phyloP scores from a whole-genome alignment of 441 rosid species.

The Adansonia madagascariensis region DNA sequence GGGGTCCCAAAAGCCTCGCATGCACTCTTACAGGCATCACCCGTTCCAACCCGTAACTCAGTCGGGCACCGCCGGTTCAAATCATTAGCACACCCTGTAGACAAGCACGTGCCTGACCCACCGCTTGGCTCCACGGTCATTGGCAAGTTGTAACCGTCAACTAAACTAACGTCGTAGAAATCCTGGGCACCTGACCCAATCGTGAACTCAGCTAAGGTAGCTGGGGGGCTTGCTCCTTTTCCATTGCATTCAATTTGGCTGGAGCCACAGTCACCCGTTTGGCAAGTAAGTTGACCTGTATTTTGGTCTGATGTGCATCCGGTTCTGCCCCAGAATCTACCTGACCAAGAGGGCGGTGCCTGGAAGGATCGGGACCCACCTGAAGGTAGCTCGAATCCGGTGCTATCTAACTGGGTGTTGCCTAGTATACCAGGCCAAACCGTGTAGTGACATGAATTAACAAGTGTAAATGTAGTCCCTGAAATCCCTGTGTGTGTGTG shows the following conservation, averaged over 20 bases:
- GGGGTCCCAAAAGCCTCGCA: constrained; percentile 66
- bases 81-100: constrained; percentile 48
- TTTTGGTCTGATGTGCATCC: constrained; percentile 50
- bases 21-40: constrained; percentile 52
- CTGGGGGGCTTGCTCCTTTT: constrained; percentile 47
- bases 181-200: constrained; percentile 47
- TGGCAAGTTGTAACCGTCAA: constrained; percentile 55
- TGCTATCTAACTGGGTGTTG: constrained; percentile 44
- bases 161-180: constrained; percentile 54
- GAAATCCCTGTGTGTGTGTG: constrained; percentile 17
- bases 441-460: constrained; percentile 54
- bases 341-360: constrained; percentile 56
- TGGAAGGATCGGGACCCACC: constrained; percentile 52
- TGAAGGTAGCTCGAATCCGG: constrained; percentile 52
- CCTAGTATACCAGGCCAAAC: constrained; percentile 63
- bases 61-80: constrained; percentile 44
- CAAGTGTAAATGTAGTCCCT: constrained; percentile 56
- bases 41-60: constrained; percentile 42
- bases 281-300: constrained; percentile 46
- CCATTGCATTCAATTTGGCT: constrained; percentile 59
- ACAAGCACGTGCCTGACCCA: constrained; percentile 39
- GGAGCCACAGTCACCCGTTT: constrained; percentile 62
- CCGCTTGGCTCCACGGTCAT: constrained; percentile 45
- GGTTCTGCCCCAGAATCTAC: constrained; percentile 67
- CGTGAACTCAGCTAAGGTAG: constrained; percentile 56